These are phyloP conservation scores for Tylopilus balloui DNA, from an alignment of 768 basidiomycete genomes.

Conservation along the genomic window DNA sequence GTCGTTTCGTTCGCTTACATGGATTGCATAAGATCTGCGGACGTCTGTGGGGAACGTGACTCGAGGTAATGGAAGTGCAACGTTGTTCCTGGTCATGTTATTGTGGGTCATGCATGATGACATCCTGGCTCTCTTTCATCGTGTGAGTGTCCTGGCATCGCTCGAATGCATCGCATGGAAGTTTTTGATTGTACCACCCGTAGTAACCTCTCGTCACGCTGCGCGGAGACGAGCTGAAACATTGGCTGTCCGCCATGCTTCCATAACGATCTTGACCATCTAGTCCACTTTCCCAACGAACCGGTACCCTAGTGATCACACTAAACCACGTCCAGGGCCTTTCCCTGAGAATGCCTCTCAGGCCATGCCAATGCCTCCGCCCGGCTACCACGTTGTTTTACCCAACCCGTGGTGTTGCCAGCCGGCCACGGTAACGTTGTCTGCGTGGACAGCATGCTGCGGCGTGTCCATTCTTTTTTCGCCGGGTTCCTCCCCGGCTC, in stretches of 20 bases:
- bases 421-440: neutral
- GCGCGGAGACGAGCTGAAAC: conserved; percentile 1
- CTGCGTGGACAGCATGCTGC: neutral
- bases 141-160: neutral
- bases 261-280: neutral
- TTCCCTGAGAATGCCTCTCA: conserved; percentile 6
- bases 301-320: conserved; percentile 2
- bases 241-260: neutral
- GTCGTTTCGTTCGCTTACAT: conserved; percentile 10
- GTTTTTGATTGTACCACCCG: neutral
- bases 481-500: neutral
- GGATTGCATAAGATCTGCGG: conserved; percentile 9
- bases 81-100: neutral
- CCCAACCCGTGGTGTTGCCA: neutral
- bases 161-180: neutral
- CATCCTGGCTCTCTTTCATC: neutral
- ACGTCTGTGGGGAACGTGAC: conserved; percentile 15
- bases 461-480: neutral
- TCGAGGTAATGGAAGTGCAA: conserved; percentile 19
- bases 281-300: neutral
- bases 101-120: conserved; percentile 9
- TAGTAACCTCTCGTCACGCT: neutral
- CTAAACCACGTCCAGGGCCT: neutral
- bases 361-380: neutral
- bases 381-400: conserved; percentile 13